Percentiles rank a stretch among this genome's conserved stretches.
Evolutionary conservation across 1,284 basidiomycete species (phyloP).

Genomic region (Austroboletus novae-zelandiae): DNA sequence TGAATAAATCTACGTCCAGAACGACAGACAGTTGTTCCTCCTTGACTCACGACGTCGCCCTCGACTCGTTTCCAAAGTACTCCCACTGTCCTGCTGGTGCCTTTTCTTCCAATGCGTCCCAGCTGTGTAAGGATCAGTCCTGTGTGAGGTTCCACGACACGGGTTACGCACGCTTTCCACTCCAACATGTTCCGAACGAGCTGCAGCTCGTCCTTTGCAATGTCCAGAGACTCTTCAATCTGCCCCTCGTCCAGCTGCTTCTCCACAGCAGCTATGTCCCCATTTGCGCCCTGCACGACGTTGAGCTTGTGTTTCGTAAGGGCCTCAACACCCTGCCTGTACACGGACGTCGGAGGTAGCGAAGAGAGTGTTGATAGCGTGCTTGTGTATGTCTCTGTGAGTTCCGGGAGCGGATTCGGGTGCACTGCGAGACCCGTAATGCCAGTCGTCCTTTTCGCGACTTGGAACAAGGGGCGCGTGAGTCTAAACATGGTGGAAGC

Average conservation of each 20-base stretch:
- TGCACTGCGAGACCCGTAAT: slow-evolving; percentile 75
- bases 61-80: slow-evolving; percentile 58
- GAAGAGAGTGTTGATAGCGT: slow-evolving; percentile 73
- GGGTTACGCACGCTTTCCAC: slow-evolving; percentile 88
- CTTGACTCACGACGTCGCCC: slow-evolving; percentile 19
- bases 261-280: slow-evolving; percentile 68
- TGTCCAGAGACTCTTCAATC: slow-evolving; percentile 81
- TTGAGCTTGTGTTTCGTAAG: slow-evolving; percentile 82
- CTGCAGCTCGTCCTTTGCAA: slow-evolving; percentile 81
- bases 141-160: slow-evolving; percentile 1
- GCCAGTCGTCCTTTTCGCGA: slow-evolving; percentile 75
- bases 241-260: slow-evolving; percentile 73
- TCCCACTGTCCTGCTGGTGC: slow-evolving; percentile 85
- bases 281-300: slow-evolving; percentile 68
- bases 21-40: background rate
- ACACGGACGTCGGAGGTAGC: slow-evolving; percentile 82
- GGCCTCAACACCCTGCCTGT: slow-evolving; percentile 88
- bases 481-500: slow-evolving; percentile 67
- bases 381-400: slow-evolving; percentile 73
- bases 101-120: slow-evolving; percentile 84
- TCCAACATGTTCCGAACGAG: slow-evolving; percentile 85
- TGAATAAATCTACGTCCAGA: background rate
- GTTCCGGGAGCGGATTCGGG: slow-evolving; percentile 75
- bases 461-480: slow-evolving; percentile 68
- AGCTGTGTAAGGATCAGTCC: slow-evolving; percentile 47